These are phyloP conservation scores for Gossypium sturtianum DNA, from an alignment of 345 rosid species.

Conservation along the genomic window DNA sequence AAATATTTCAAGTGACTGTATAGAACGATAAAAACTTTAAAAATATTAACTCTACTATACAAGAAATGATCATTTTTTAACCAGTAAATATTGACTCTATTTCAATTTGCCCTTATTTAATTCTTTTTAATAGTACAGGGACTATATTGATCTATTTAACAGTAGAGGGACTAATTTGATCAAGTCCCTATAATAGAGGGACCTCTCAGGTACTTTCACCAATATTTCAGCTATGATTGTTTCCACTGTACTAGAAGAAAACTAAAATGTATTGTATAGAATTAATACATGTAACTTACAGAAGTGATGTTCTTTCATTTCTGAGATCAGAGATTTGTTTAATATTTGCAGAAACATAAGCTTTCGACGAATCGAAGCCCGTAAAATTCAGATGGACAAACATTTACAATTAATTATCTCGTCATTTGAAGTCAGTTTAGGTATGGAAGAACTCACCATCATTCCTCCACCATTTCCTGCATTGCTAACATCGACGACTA, in stretches of 20 bases:
- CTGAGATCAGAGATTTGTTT: neutral
- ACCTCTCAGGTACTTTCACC: no score
- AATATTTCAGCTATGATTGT: neutral
- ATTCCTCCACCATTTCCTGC: slow-evolving; percentile 45
- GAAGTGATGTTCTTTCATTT: neutral
- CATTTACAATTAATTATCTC: slow-evolving; percentile 50
- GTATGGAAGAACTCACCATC: slow-evolving; percentile 63
- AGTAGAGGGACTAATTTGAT: no score
- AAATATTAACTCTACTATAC: no score
- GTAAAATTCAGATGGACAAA: slow-evolving; percentile 38
- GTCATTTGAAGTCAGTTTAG: slow-evolving; percentile 37
- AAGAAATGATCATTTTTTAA: no score
- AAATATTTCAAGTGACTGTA: no score
- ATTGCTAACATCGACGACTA: slow-evolving; percentile 51
- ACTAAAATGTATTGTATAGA: neutral
- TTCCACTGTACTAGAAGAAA: neutral
- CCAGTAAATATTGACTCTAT: no score
- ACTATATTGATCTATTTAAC: no score
- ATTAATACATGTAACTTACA: neutral
- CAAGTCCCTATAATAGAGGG: no score
- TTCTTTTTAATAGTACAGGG: no score
- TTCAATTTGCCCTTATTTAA: no score
- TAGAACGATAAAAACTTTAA: no score
- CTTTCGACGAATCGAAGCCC: neutral
- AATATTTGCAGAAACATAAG: neutral